Evolutionary conservation across 441 rosid species (phyloP).

Genomic region (Pelargonium citronellum): DNA sequence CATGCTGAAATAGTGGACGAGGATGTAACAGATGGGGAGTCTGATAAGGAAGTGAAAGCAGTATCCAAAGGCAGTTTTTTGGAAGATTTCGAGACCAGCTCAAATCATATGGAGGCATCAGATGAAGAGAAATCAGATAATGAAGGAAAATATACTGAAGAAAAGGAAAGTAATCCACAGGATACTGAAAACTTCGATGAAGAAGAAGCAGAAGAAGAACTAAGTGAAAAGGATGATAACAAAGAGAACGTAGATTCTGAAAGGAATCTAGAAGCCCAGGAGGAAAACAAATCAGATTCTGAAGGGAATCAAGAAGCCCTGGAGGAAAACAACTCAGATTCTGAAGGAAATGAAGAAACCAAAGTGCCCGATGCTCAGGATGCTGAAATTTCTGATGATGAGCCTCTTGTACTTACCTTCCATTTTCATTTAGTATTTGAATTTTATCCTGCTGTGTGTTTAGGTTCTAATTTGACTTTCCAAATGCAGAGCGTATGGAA

Average conservation of each 20-base stretch:
- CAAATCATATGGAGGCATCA: slow-evolving; percentile 27
- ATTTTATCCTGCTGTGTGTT: background rate
- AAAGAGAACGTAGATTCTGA: background rate
- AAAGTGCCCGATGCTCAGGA: slow-evolving; percentile 13
- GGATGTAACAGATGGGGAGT: slow-evolving; percentile 30
- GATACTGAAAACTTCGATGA: background rate
- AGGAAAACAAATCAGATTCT: slow-evolving; percentile 40
- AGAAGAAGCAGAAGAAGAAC: slow-evolving; percentile 3
- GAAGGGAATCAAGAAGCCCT: slow-evolving; percentile 40
- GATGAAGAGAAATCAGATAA: slow-evolving; percentile 19
- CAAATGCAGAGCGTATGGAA: slow-evolving; percentile 80
- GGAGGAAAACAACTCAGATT: slow-evolving; percentile 20
- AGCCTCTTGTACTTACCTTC: slow-evolving; percentile 68
- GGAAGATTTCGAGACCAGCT: slow-evolving; percentile 32
- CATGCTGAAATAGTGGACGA: slow-evolving; percentile 28
- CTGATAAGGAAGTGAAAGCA: slow-evolving; percentile 44
- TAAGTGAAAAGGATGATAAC: background rate
- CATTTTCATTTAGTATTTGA: slow-evolving; percentile 17
- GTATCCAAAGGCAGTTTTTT: slow-evolving; percentile 31
- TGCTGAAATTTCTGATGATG: slow-evolving; percentile 70
- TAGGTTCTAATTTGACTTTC: slow-evolving; percentile 15
- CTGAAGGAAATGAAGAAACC: slow-evolving; percentile 6
- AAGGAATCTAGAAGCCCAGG: slow-evolving; percentile 12
- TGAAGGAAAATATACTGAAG: background rate
- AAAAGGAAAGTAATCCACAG: background rate